phyloP scores from a whole-genome alignment of 306 rosid genomes.

The Vicia sativa region DNA sequence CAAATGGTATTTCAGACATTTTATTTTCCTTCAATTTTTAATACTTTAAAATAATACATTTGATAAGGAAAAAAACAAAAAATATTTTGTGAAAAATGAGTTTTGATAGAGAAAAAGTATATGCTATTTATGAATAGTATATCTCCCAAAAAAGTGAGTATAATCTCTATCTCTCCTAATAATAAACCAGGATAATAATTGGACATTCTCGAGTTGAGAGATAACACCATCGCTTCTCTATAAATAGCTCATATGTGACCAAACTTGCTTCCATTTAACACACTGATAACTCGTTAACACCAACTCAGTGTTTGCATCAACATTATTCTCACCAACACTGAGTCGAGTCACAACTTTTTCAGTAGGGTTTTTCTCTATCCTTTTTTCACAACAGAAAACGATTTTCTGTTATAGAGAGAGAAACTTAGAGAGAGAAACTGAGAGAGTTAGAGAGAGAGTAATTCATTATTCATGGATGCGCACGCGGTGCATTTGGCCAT shows the following conservation, averaged over 20 bases:
- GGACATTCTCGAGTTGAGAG: neutral
- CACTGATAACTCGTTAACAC: slow-evolving; percentile 5
- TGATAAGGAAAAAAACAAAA: too few species aligned
- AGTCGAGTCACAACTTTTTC: neutral
- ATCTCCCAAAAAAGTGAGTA: neutral
- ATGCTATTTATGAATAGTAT: neutral
- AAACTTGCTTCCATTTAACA: neutral
- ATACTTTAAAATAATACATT: too few species aligned
- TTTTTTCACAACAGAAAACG: neutral
- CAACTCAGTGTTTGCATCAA: neutral
- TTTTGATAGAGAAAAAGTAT: neutral
- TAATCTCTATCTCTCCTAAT: neutral
- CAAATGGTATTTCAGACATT: too few species aligned
- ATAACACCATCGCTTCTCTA: neutral
- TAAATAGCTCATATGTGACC: neutral
- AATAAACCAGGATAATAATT: neutral
- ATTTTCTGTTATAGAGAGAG: slow-evolving; percentile 12
- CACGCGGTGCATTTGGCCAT: slow-evolving; percentile 82
- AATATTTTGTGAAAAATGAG: neutral
- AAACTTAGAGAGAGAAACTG: neutral
- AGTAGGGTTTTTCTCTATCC: slow-evolving; percentile 1
- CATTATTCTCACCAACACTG: neutral
- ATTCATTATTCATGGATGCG: slow-evolving; percentile 59
- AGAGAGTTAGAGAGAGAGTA: slow-evolving; percentile 17
- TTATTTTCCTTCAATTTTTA: too few species aligned